Conservation (phyloP, 2,329 filamentous ascomycete genomes). For the Clonostachys chloroleuca region DNA sequence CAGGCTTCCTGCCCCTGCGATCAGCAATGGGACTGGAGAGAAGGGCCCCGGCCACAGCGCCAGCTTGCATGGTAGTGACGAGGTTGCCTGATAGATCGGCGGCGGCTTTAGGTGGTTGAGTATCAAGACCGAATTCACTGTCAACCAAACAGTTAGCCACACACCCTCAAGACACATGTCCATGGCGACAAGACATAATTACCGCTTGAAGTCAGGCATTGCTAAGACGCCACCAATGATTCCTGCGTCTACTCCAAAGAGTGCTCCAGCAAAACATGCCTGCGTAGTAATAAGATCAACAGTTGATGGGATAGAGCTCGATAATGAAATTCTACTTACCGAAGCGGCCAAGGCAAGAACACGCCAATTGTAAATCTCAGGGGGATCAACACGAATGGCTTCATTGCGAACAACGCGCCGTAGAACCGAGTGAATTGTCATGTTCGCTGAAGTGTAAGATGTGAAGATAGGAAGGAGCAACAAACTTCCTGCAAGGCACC, state of each 20-base stretch:
- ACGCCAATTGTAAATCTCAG: slow-evolving; percentile 67
- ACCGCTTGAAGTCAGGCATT: slow-evolving; percentile 16
- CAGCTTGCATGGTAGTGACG: slow-evolving; percentile 19
- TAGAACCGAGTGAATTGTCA: slow-evolving; percentile 12
- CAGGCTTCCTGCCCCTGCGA: slow-evolving; percentile 20
- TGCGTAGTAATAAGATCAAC: neutral
- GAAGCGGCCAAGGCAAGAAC: slow-evolving; percentile 61
- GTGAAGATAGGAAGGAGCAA: neutral
- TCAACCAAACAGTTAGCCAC: neutral
- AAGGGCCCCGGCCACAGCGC: slow-evolving; percentile 14
- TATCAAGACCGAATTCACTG: slow-evolving; percentile 15
- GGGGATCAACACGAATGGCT: slow-evolving; percentile 61
- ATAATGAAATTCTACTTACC: slow-evolving; percentile 16
- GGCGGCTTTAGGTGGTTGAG: slow-evolving; percentile 2
- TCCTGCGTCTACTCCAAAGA: slow-evolving; percentile 17
- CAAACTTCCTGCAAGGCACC: no score
- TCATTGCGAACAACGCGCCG: slow-evolving; percentile 45
- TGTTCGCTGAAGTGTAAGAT: neutral
- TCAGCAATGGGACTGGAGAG: slow-evolving; percentile 16
- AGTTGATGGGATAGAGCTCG: neutral
- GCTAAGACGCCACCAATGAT: slow-evolving; percentile 18
- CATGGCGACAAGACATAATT: neutral
- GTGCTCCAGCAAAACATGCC: slow-evolving; percentile 8
- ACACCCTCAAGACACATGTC: neutral
- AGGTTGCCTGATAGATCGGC: slow-evolving; percentile 16